Base-by-base conservation (phyloP, 2,329 filamentous ascomycete species). In the Trichoderma citrinoviride region DNA sequence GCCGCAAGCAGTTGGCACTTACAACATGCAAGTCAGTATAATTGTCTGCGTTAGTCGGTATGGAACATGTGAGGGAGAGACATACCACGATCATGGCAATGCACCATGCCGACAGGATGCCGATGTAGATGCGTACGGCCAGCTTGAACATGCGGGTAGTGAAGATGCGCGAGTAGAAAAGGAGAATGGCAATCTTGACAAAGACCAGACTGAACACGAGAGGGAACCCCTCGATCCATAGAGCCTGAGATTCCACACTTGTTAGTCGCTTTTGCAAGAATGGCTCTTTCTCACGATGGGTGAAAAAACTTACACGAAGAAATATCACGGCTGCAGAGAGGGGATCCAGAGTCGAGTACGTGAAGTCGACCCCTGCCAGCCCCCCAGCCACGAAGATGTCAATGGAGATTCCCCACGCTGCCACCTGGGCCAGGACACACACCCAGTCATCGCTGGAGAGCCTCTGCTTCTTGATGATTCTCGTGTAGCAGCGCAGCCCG, bases 81-180 rank as follows among this genome's bases (percentile, higher is more conserved):
- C 27, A 54, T 54, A 54, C 50, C 3, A 54, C 19, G 50, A 54
- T 37, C 27, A 54, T 37, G 50, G 37, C 7, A 29, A 54, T 10
- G 40, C 50, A 33, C 50, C 50, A 54, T n/a, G 37, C 50, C n/a
- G 25, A 37, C 27, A 54, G n/a, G 50, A 54, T 40, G 50, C 10
- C 37, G 21, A 54, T 37, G 50, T 33, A 33, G 50, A 54, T 54
- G 27, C 17, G 37, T n/a, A 54, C 50, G 19, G 27, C 27, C 17
- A 37, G 12, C 7, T 21, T 33, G 50, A 54, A 54, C n/a, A 19
- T 54, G n/a, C 27, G 47, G 3, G 46, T 56, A 15, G 41, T 52
- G 27, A 68, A 68, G 6, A 68, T 56, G 3, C 66, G 66, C 7
- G 27, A 2, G 56, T 68, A 68, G 47, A 68, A 68, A 19, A 68